Percentiles rank a stretch among this genome's conserved stretches.
Conservation (phyloP, 805 yeast genomes). For the Saturnispora saitoi region DNA sequence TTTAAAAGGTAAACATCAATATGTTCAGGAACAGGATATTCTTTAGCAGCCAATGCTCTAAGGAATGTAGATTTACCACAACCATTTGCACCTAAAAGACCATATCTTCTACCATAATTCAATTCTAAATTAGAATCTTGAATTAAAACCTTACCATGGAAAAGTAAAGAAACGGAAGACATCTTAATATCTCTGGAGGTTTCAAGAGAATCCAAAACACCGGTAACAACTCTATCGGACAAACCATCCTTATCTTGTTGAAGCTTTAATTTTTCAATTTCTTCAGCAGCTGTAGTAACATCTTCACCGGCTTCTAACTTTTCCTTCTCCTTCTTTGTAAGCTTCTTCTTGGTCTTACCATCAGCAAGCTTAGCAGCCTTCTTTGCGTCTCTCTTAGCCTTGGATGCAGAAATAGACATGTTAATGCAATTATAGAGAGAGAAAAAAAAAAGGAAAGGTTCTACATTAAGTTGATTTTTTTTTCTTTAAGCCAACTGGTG, state of each 20-base stretch:
- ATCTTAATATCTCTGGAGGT: slow-evolving; percentile 93
- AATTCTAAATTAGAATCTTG: slow-evolving; percentile 89
- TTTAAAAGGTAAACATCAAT: slow-evolving; percentile 89
- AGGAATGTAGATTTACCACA: slow-evolving; percentile 97
- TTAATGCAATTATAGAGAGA: not conserved
- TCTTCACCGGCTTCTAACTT: slow-evolving; percentile 38
- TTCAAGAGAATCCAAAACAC: slow-evolving; percentile 81
- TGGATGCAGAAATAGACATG: slow-evolving; percentile 73
- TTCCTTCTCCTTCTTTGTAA: slow-evolving; percentile 46
- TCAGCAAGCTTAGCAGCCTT: slow-evolving; percentile 87
- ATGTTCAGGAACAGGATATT: slow-evolving; percentile 86
- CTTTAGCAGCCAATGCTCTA: slow-evolving; percentile 91
- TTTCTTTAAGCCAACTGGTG: not conserved
- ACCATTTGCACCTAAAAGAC: slow-evolving; percentile 96
- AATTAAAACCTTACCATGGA: slow-evolving; percentile 95
- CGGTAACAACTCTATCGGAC: slow-evolving; percentile 96
- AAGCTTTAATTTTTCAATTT: slow-evolving; percentile 76
- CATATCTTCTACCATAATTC: slow-evolving; percentile 96
- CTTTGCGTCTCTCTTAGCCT: slow-evolving; percentile 97
- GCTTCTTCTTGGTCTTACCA: slow-evolving; percentile 58
- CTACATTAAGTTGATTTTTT: not conserved
- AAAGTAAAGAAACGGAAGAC: slow-evolving; percentile 80
- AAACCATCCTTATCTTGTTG: slow-evolving; percentile 92
- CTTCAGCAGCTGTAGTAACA: slow-evolving; percentile 59
- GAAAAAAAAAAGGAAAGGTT: not conserved